A percentile compares a stretch with the other conserved stretches of the same genome.
Evolutionary conservation across 768 basidiomycete genomes (phyloP).

Genomic region (Auriscalpium microsporum): DNA sequence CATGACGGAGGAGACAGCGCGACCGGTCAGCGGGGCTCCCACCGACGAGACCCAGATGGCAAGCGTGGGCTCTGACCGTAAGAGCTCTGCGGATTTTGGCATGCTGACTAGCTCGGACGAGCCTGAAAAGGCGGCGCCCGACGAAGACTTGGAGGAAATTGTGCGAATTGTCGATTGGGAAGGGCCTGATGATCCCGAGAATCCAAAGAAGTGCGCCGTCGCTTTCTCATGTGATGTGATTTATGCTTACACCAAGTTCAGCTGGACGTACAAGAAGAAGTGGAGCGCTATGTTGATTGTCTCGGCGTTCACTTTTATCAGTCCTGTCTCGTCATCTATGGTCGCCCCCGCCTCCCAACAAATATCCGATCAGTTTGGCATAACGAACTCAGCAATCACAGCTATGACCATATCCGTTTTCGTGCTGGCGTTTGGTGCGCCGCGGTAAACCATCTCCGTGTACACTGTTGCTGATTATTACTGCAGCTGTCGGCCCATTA

Average conservation of each 20-base stretch:
- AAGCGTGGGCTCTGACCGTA: too few species aligned
- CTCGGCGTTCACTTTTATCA: constrained; percentile 57
- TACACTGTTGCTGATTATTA: too few species aligned
- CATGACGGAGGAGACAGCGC: too few species aligned
- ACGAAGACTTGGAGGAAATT: neutral
- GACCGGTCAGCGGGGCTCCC: too few species aligned
- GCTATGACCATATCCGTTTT: constrained; percentile 45
- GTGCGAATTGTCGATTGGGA: constrained; percentile 5
- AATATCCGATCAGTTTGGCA: constrained; percentile 44
- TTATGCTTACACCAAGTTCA: neutral
- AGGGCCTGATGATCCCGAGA: constrained; percentile 7
- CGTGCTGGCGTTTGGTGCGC: constrained; percentile 50
- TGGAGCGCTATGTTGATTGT: constrained; percentile 43
- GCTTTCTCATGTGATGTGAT: neutral
- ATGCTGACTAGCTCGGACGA: too few species aligned
- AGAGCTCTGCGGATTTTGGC: too few species aligned
- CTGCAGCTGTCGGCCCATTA: constrained; percentile 39
- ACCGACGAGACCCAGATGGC: too few species aligned
- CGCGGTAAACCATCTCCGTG: too few species aligned
- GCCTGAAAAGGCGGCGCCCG: too few species aligned
- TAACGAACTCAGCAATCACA: constrained; percentile 39
- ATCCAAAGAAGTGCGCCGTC: constrained; percentile 4
- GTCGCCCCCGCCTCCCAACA: constrained; percentile 54
- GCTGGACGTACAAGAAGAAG: constrained; percentile 8
- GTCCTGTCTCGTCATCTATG: constrained; percentile 66